phyloP scores from a whole-genome alignment of 371 early-diverging fungal genomes.

The Mucor plumbeus region DNA sequence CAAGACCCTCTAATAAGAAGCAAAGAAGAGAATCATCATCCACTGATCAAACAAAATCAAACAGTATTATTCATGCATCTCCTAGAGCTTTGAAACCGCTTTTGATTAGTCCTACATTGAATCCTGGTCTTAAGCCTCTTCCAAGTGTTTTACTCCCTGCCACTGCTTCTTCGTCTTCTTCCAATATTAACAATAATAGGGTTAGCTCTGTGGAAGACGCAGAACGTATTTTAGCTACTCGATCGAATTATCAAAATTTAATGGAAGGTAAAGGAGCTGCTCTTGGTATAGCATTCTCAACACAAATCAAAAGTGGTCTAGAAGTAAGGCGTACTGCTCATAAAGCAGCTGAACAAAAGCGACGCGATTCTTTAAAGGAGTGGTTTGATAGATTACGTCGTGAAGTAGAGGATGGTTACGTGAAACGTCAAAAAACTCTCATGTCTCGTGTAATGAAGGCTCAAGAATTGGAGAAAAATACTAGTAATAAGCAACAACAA shows the following conservation, averaged over 20 bases:
- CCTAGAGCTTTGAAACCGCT: conserved; percentile 53
- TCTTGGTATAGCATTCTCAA: conserved; percentile 73
- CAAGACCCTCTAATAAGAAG: conserved; percentile 22
- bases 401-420: conserved; percentile 71
- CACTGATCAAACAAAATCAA: conserved; percentile 7
- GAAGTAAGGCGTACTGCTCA: conserved; percentile 82
- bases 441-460: conserved; percentile 35
- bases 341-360: conserved; percentile 93
- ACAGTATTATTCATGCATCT: conserved; percentile 25
- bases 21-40: conserved; percentile 31
- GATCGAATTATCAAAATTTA: conserved; percentile 87
- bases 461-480: conserved; percentile 23
- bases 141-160: conserved; percentile 14
- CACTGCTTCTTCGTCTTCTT: not conserved
- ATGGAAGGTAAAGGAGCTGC: conserved; percentile 81
- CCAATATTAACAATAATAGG: not conserved
- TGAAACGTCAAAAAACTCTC: conserved; percentile 39
- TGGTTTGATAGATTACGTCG: conserved; percentile 79
- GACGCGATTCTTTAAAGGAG: conserved; percentile 86
- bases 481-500: not conserved
- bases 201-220: conserved; percentile 39
- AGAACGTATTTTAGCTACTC: conserved; percentile 67
- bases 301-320: conserved; percentile 72
- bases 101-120: conserved; percentile 48
- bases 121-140: conserved; percentile 25